phyloP scores from a whole-genome alignment of 1,284 basidiomycete genomes.

The Violaceomyces palustris region DNA sequence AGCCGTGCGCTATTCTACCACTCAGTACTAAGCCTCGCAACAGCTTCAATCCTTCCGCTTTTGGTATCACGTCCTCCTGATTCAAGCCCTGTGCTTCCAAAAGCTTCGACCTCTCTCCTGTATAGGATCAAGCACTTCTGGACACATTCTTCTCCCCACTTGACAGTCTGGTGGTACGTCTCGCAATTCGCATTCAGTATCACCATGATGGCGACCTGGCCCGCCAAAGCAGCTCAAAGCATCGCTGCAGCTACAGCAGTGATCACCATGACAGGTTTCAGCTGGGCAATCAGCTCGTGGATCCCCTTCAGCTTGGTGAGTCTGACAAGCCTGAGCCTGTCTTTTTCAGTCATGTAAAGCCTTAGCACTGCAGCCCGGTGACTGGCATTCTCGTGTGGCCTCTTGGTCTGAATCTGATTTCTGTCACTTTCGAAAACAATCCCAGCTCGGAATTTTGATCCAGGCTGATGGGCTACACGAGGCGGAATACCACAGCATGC shows the following conservation, averaged over 20 bases:
- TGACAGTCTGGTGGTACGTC: slow-evolving; percentile 39
- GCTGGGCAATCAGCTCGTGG: slow-evolving; percentile 57
- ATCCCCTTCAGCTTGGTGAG: slow-evolving; percentile 55
- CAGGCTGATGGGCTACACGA: slow-evolving; percentile 8
- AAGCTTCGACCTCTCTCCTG: slow-evolving; percentile 3
- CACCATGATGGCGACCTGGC: slow-evolving; percentile 34
- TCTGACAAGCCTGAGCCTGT: slow-evolving; percentile 1
- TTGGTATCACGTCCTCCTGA: slow-evolving; percentile 58
- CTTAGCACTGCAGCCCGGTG: neutral
- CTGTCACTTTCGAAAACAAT: neutral
- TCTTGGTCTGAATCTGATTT: neutral
- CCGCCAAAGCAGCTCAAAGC: slow-evolving; percentile 18
- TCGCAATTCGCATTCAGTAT: slow-evolving; percentile 33
- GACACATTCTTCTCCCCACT: slow-evolving; percentile 10
- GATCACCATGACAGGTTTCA: slow-evolving; percentile 57
- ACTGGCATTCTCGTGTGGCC: neutral
- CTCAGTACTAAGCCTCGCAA: slow-evolving; percentile 65
- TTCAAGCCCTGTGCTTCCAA: slow-evolving; percentile 5
- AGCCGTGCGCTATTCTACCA: slow-evolving; percentile 76
- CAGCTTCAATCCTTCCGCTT: slow-evolving; percentile 69
- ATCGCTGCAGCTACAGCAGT: slow-evolving; percentile 56
- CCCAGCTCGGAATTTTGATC: slow-evolving; percentile 23
- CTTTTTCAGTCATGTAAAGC: neutral
- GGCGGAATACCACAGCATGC: neutral
- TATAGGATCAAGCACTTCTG: slow-evolving; percentile 7